phyloP scores from a whole-genome alignment of 2,329 filamentous ascomycete species.

The Colletotrichum sojae region DNA sequence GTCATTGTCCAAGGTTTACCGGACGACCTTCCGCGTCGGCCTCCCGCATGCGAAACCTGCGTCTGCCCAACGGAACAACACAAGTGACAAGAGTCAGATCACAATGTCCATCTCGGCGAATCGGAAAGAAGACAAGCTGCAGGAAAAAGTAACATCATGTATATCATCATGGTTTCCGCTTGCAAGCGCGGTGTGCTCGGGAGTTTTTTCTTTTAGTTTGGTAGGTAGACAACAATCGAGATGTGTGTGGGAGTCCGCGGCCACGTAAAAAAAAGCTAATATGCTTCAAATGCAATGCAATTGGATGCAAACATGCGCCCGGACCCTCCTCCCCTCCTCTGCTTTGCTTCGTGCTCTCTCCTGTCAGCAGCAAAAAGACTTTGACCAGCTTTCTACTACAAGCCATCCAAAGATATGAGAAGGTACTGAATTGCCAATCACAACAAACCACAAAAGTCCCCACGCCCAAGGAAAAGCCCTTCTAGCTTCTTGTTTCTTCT shows the following conservation, averaged over 20 bases:
- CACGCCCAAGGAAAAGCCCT: neutral
- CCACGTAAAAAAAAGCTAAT: neutral
- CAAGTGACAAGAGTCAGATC: neutral
- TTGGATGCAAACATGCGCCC: neutral
- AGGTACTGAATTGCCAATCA: constrained; percentile 2
- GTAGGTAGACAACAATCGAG: neutral
- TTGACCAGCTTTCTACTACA: neutral
- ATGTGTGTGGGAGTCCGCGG: neutral
- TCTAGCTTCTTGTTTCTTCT: constrained; percentile 15
- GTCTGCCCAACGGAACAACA: neutral
- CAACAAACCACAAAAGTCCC: constrained; percentile 5
- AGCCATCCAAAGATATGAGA: neutral
- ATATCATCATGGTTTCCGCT: neutral
- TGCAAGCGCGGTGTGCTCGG: neutral
- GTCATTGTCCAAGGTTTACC: neutral
- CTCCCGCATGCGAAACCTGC: neutral
- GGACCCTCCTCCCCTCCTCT: neutral
- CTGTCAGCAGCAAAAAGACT: neutral
- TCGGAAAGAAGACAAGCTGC: neutral
- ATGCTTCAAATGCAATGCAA: neutral
- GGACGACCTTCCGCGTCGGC: neutral
- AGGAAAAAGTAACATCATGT: neutral
- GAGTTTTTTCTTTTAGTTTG: neutral
- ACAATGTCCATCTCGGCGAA: neutral
- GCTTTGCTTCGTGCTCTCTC: too few species aligned